phyloP scores from a whole-genome alignment of 148 eudicot genomes.

The Persicaria tinctoria region DNA sequence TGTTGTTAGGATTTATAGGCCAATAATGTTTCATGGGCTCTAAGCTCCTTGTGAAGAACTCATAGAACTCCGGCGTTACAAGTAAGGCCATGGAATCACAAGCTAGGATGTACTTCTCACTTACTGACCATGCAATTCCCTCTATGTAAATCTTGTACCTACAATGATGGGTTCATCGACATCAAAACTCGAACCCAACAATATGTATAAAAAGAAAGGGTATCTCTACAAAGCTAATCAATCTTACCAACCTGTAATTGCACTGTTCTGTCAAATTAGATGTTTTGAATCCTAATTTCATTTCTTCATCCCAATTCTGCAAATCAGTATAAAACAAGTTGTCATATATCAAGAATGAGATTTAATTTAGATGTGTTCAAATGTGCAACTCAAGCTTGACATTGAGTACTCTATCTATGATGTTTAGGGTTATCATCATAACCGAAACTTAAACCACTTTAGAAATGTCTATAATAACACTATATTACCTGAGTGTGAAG shows the following conservation, averaged over 20 bases:
- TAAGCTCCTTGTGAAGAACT: conserved; percentile 51
- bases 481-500: conserved; percentile 40
- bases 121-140: conserved; percentile 62
- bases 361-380: background rate
- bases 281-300: conserved; percentile 32
- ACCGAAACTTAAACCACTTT: too few relatives aligned
- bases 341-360: background rate
- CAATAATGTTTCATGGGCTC: conserved; percentile 42
- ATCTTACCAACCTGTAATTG: background rate
- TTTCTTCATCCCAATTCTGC: conserved; percentile 50
- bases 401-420: too few relatives aligned
- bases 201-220: background rate
- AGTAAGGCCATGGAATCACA: conserved; percentile 36
- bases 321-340: background rate
- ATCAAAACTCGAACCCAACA: background rate
- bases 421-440: too few relatives aligned
- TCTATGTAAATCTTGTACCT: conserved; percentile 63
- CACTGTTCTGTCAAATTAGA: conserved; percentile 18
- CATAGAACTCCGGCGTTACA: conserved; percentile 29
- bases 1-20: conserved; percentile 37
- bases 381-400: too few relatives aligned
- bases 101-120: conserved; percentile 49
- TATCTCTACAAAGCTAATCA: background rate
- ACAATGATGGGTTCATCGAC: background rate
- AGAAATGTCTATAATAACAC: background rate